A percentile compares a stretch with the other conserved stretches of the same genome.
phyloP scores from a whole-genome alignment of 371 early-diverging fungal species.

The Actinomucor elegans region DNA sequence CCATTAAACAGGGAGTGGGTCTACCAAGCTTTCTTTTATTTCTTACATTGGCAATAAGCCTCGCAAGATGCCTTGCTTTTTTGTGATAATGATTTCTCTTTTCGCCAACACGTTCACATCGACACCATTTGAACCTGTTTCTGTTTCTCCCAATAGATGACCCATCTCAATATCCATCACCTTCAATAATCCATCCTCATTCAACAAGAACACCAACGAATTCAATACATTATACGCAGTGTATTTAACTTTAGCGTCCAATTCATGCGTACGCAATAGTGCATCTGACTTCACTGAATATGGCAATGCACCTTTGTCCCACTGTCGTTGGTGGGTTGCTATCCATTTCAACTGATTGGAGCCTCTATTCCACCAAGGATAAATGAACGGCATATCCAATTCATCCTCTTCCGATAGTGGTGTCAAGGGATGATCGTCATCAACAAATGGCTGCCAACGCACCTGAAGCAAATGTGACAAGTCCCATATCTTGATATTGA shows the following conservation, averaged over 20 bases:
- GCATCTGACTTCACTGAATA: background rate
- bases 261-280: slow-evolving; percentile 2
- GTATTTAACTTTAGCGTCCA: slow-evolving; percentile 15
- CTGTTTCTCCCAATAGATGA: background rate
- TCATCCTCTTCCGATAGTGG: background rate
- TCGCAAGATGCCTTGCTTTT: slow-evolving; percentile 14
- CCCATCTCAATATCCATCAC: slow-evolving; percentile 29
- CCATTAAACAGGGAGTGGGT: too few relatives aligned
- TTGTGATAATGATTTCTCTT: slow-evolving; percentile 19
- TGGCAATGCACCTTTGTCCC: background rate
- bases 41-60: slow-evolving; percentile 4
- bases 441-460: slow-evolving; percentile 10
- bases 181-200: slow-evolving; percentile 19
- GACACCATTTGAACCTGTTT: slow-evolving; percentile 1
- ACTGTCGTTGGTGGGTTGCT: too few relatives aligned
- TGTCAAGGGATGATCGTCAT: too few relatives aligned
- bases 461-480: slow-evolving; percentile 15
- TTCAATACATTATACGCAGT: slow-evolving; percentile 25
- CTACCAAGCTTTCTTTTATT: too few relatives aligned
- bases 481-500: slow-evolving; percentile 26
- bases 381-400: too few relatives aligned
- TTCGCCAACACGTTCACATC: slow-evolving; percentile 23
- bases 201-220: slow-evolving; percentile 20
- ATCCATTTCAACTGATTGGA: too few relatives aligned
- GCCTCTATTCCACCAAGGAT: slow-evolving; percentile 18